A percentile compares a stretch with the other conserved stretches of the same genome.
Evolutionary conservation across 2,329 filamentous ascomycete genomes (phyloP).

Genomic region (Paraphoma sp.): DNA sequence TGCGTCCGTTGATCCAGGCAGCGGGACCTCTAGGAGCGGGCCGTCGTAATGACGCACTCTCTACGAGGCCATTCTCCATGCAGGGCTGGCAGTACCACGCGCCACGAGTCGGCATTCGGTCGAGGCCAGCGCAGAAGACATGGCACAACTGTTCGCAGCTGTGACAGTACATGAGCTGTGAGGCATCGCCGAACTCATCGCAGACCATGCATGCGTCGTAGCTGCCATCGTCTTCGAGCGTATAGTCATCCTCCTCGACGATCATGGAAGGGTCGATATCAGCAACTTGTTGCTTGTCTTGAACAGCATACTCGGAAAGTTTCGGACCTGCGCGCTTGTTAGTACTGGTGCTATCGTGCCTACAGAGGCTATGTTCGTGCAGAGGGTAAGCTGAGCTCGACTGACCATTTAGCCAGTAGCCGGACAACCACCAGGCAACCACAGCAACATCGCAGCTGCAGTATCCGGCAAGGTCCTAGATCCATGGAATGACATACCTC

Average conservation of each 20-base stretch:
- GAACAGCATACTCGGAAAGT: conserved; percentile 68
- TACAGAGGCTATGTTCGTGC: conserved; percentile 10
- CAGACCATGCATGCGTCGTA: conserved; percentile 82
- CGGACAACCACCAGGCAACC: conserved; percentile 22
- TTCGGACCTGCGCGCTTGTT: conserved; percentile 55
- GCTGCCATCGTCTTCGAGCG: conserved; percentile 49
- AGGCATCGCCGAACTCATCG: conserved; percentile 79
- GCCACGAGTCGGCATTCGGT: conserved; percentile 72
- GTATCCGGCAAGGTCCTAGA: conserved; percentile 19
- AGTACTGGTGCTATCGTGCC: conserved; percentile 15
- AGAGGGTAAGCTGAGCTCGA: conserved; percentile 33
- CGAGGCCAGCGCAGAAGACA: conserved; percentile 86
- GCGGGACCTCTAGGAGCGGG: conserved; percentile 35
- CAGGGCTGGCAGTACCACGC: conserved; percentile 95
- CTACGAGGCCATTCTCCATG: conserved; percentile 48
- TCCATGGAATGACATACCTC: conserved; percentile 64
- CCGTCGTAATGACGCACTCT: conserved; percentile 42
- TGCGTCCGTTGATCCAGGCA: conserved; percentile 38
- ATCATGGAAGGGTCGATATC: conserved; percentile 86
- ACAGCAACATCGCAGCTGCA: conserved; percentile 24
- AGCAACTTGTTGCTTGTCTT: conserved; percentile 87
- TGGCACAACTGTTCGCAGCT: conserved; percentile 90
- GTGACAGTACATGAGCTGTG: conserved; percentile 87
- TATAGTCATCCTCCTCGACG: conserved; percentile 71
- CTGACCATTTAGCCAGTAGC: conserved; percentile 40